Conservation (phyloP, 2,329 filamentous ascomycete genomes). For the Phoma sp. region DNA sequence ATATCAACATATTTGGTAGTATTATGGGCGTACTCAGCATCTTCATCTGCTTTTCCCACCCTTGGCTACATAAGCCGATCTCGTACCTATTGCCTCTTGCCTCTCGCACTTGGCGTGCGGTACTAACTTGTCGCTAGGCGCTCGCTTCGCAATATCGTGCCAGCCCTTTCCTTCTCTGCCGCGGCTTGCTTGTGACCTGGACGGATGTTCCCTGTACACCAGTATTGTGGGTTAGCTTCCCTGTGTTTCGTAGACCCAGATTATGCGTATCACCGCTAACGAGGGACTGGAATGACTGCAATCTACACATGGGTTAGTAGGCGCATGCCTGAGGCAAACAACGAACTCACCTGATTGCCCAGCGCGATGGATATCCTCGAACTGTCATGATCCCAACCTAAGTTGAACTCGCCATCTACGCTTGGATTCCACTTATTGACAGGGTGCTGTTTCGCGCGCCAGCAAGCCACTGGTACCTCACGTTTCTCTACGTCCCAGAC, state of each 20-base stretch:
- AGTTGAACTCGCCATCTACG: slow-evolving; percentile 43
- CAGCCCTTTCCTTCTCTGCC: not conserved
- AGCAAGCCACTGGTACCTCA: slow-evolving; percentile 43
- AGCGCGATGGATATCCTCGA: slow-evolving; percentile 46
- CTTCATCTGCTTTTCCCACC: not conserved
- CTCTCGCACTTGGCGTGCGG: not conserved
- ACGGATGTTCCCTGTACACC: too few relatives aligned
- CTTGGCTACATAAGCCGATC: not conserved
- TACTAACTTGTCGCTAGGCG: not conserved
- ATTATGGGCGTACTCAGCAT: not conserved
- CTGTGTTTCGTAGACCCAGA: too few relatives aligned
- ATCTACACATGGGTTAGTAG: not conserved
- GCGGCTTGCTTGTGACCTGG: not conserved
- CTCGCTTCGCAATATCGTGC: not conserved
- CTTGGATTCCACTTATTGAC: slow-evolving; percentile 40
- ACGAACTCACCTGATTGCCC: slow-evolving; percentile 44
- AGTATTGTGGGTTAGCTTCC: too few relatives aligned
- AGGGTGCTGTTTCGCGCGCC: slow-evolving; percentile 39
- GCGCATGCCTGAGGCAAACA: not conserved
- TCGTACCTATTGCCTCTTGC: not conserved
- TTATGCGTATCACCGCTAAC: not conserved
- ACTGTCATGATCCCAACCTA: slow-evolving; percentile 49
- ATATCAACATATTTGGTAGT: not conserved
- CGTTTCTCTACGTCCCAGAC: slow-evolving; percentile 51
- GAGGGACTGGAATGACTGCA: not conserved